A percentile compares a stretch with the other conserved stretches of the same genome.
These are phyloP conservation scores for Gynochthodes officinalis DNA, from an alignment of 257 asterid species.

Conservation along the genomic window DNA sequence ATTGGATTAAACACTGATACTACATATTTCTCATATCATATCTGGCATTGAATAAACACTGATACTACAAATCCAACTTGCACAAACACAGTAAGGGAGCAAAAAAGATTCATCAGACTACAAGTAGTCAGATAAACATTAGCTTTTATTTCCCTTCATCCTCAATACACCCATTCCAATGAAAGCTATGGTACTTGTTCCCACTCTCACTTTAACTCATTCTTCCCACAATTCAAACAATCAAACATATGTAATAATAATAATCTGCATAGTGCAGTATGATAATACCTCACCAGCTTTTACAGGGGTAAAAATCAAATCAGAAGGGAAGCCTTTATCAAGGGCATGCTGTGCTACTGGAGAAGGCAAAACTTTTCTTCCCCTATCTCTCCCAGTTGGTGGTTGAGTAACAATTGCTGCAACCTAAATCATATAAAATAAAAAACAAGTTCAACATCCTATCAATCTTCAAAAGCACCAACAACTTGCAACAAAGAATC, in stretches of 20 bases:
- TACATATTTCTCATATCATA: too few relatives aligned
- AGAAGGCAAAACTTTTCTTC: constrained; percentile 87
- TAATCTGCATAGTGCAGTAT: neutral
- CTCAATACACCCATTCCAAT: too few relatives aligned
- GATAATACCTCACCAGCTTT: constrained; percentile 79
- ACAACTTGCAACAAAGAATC: neutral
- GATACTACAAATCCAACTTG: neutral
- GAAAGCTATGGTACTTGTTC: neutral
- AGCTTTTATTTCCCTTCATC: neutral
- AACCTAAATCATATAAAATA: constrained; percentile 37
- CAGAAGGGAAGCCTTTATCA: constrained; percentile 67
- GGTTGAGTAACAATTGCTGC: constrained; percentile 94
- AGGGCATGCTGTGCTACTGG: constrained; percentile 90
- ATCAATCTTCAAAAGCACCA: neutral
- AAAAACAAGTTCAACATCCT: neutral
- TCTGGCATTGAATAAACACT: neutral
- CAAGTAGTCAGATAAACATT: neutral
- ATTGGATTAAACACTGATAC: neutral
- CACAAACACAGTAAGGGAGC: neutral
- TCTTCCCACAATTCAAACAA: neutral
- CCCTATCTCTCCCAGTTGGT: constrained; percentile 85
- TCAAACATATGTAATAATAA: neutral
- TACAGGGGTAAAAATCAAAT: constrained; percentile 70
- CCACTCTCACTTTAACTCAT: neutral
- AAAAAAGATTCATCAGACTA: neutral